Evolutionary conservation across 208 protist genomes (phyloP), one percentile per base, ranked within the genome.

Genomic region (Trypanosoma rangeli): DNA sequence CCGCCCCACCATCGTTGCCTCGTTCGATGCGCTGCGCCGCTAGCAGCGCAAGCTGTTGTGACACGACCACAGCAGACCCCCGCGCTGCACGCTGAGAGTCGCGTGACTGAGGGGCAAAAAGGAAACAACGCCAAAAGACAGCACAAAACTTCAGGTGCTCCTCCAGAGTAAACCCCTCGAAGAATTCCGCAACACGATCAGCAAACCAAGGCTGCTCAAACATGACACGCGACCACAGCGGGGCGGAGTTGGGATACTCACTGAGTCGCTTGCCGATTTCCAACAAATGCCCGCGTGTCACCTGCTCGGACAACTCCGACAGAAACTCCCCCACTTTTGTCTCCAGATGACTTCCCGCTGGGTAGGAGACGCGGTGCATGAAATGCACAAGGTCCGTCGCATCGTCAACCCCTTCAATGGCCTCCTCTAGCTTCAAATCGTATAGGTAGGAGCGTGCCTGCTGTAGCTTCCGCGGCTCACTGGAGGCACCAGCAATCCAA

Each of bases 401-500:
- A 56, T 85, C 80, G 3, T 85, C 80, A 33, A 79, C 68, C 13
- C 78, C 71, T 28, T 70, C 58, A 16, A 81, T 26, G 0, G 66
- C 60, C 8, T 73, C 62, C 15, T 71, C 58, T 9, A 76, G 18
- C 59, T 68, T 50, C 52, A 85, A 64, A 20, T 79, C 79, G 57
- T 82, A 73, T 24, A 85, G 60, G 50, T 82, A 85, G 13, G 75
- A 49, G 0, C 79, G 68, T 16, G 71, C 75, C 62, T 76, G 70
- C 67, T 71, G 49, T 13, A 80, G 57, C 29, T 73, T 46, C 24
- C 39, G 77, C 26, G 54, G n/a, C 50, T 85, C 79, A 46, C 54
- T 74, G 0, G 64, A 29, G 26, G 82, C 60, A n/a, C 48, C 58
- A 1, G 84, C 82, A 67, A 89, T 73, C 79, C 81, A 89, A 8